These are phyloP conservation scores for Hirsutella rhossiliensis DNA, from an alignment of 2,329 filamentous ascomycete genomes.

Conservation along the genomic window DNA sequence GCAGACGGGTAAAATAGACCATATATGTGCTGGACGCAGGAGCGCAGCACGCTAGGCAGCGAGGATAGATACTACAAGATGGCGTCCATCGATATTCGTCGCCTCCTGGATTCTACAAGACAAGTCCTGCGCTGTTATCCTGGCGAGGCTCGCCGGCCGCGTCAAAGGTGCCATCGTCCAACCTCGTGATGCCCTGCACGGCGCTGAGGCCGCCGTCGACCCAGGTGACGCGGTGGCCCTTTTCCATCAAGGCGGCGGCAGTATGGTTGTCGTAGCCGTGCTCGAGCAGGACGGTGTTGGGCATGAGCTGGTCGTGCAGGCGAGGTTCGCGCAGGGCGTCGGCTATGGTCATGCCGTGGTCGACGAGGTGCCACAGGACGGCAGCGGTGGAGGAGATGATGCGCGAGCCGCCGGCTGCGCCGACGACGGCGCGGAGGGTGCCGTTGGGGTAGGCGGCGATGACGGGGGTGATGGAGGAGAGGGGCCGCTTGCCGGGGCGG, in stretches of 20 bases:
- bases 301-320: slow-evolving; percentile 73
- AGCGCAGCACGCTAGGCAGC: no score
- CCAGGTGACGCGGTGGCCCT: slow-evolving; percentile 64
- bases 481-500: slow-evolving; percentile 64
- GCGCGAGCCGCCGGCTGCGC: slow-evolving; percentile 68
- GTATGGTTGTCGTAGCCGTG: slow-evolving; percentile 53
- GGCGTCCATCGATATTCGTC: neutral
- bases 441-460: slow-evolving; percentile 56
- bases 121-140: slow-evolving; percentile 54
- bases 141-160: slow-evolving; percentile 68
- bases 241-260: slow-evolving; percentile 46
- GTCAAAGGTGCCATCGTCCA: slow-evolving; percentile 59
- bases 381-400: slow-evolving; percentile 76
- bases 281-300: slow-evolving; percentile 58
- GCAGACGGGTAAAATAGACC: no score
- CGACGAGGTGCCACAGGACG: slow-evolving; percentile 60
- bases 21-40: no score
- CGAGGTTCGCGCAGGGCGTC: slow-evolving; percentile 55
- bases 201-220: slow-evolving; percentile 50
- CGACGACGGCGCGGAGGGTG: slow-evolving; percentile 55
- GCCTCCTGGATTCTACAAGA: slow-evolving; percentile 13
- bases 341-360: slow-evolving; percentile 44
- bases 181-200: slow-evolving; percentile 55
- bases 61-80: no score
- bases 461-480: slow-evolving; percentile 71